These are phyloP conservation scores for Cenchrus purpureus DNA, from an alignment of 176 grass and related monocot species.

Conservation along the genomic window DNA sequence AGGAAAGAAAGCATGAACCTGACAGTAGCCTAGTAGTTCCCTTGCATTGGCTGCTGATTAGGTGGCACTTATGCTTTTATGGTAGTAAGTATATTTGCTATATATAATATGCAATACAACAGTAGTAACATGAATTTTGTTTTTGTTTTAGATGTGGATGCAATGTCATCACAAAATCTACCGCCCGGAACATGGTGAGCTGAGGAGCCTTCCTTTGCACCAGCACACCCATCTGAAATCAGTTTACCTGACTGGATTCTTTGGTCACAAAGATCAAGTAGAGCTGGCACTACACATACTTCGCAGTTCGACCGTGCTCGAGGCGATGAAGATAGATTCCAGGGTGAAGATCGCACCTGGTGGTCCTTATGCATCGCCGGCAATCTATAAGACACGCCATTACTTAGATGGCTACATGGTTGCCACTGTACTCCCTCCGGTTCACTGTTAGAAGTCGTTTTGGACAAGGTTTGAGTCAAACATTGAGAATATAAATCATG, in stretches of 20 bases:
- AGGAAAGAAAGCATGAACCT: background rate
- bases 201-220: background rate
- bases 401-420: background rate
- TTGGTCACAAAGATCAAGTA: background rate
- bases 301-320: background rate
- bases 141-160: background rate
- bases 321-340: background rate
- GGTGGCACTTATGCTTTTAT: background rate
- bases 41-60: background rate
- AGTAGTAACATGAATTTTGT: background rate
- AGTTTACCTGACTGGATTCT: background rate
- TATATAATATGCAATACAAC: background rate
- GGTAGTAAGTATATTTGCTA: background rate
- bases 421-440: background rate
- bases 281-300: constrained; percentile 11
- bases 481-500: too few species aligned
- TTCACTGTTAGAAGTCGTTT: too few species aligned
- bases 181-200: background rate
- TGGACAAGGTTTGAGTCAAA: too few species aligned
- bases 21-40: background rate
- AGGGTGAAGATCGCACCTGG: background rate
- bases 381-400: background rate
- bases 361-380: background rate
- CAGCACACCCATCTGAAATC: background rate
- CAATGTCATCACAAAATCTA: background rate